Base-by-base conservation (phyloP, 1,284 basidiomycete genomes). In the Cryptococcus maquisensis region DNA sequence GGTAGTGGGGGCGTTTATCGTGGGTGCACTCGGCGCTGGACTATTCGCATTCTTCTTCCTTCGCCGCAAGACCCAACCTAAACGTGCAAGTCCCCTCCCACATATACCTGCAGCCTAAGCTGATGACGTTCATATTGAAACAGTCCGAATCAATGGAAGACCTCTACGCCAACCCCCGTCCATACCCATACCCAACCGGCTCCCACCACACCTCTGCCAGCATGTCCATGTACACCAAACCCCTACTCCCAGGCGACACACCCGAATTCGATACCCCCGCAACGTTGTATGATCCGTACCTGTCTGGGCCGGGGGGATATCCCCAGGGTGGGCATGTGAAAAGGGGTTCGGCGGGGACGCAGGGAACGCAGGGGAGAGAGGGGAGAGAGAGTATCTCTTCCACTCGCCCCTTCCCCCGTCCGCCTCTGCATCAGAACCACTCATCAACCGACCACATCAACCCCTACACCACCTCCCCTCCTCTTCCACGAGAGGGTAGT, bases 21-120 rank as follows among this genome's bases (percentile, higher is more conserved):
- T 58, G 1, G 66, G 66, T 13, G 57, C 59, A 4, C 8, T 61
- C 6, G 61, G 60, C 9, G 66, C 66, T 3, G 24, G 35, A 10
- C 12, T 56, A 9, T 6, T 59, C n/a, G 49, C 55, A 36, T 59
- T 52, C 54, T 44, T 50, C 13, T 43, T 55, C 12, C 21, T 39
- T 42, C 37, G 49, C 15, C n/a, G 51, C 13, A 46, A 46, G 36
- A 45, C 36, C 7, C 18, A 9, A 13, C 12, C 41, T 5, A 47
- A 45, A 40, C 48, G 46, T 20, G 54, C 54, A 44, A 49, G 58
- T 48, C 21, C n/a, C 42, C 39, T 18, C 13, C 44, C 28, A 12
- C 47, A 21, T 24, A 18, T 18, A 15, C n/a, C 38, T 36, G 8
- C 24, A 16, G n/a, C n/a, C 21, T 32, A 7, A 21, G 7, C 40